Conservation (phyloP, 352 stramenopile genomes). For the Globisporangium orthogonon region DNA sequence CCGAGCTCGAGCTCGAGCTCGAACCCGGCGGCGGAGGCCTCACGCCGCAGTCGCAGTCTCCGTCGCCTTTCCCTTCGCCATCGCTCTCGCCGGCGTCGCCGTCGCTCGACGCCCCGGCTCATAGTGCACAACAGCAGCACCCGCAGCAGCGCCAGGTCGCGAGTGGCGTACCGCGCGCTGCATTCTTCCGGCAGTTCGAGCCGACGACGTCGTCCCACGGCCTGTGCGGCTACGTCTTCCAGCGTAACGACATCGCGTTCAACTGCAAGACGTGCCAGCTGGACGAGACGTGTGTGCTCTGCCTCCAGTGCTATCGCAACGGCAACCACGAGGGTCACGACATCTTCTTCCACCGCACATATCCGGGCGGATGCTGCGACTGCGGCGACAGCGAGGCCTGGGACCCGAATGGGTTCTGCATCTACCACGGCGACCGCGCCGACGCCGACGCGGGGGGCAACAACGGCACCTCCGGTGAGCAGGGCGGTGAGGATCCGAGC, state of each 20-base stretch:
- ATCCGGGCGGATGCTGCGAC: constrained; percentile 92
- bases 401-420: constrained; percentile 92
- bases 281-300: constrained; percentile 97
- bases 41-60: constrained; percentile 9
- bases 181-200: constrained; percentile 57
- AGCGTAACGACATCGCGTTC: constrained; percentile 96
- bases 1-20: neutral
- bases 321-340: constrained; percentile 94
- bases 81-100: constrained; percentile 14
- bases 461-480: constrained; percentile 8
- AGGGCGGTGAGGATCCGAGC: neutral
- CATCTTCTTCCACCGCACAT: constrained; percentile 80
- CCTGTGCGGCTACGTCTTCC: constrained; percentile 95
- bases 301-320: constrained; percentile 93
- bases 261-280: constrained; percentile 98
- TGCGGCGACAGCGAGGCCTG: constrained; percentile 98
- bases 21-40: constrained; percentile 8
- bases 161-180: constrained; percentile 29
- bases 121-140: neutral
- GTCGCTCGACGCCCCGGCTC: constrained; percentile 5
- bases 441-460: constrained; percentile 12
- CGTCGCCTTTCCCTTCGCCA: constrained; percentile 12
- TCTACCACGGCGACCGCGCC: constrained; percentile 67
- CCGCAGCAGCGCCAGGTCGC: constrained; percentile 4
- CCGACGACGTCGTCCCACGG: constrained; percentile 42